Percentiles rank a stretch among this genome's conserved stretches.
phyloP scores from a whole-genome alignment of 169 alveolate genomes.

The Blepharisma undulans region DNA sequence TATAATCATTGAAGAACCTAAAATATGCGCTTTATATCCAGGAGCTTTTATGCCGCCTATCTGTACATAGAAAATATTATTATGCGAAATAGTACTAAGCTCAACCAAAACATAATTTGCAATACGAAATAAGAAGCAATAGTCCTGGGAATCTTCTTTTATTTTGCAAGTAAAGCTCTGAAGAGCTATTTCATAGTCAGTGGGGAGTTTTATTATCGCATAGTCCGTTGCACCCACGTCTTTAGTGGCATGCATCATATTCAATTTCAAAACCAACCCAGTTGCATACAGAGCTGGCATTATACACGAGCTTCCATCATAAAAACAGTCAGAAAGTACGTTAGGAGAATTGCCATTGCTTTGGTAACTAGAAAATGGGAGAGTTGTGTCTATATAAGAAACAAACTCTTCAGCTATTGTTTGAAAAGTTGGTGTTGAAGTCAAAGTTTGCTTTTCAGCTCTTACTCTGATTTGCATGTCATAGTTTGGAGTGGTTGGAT shows the following conservation, averaged over 20 bases:
- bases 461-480: background rate
- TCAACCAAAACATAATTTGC: background rate
- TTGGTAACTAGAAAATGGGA: background rate
- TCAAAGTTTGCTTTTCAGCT: background rate
- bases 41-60: background rate
- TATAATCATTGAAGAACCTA: background rate
- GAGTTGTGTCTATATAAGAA: background rate
- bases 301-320: background rate
- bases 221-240: background rate
- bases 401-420: background rate
- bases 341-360: background rate
- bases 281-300: background rate
- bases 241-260: background rate
- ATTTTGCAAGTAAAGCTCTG: background rate
- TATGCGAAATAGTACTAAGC: background rate
- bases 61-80: background rate
- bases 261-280: background rate
- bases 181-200: background rate
- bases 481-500: background rate
- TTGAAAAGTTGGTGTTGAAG: background rate
- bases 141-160: background rate
- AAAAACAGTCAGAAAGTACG: background rate
- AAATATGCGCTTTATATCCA: background rate
- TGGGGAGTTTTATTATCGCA: background rate
- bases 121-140: background rate